Evolutionary conservation across 2,329 filamentous ascomycete genomes (phyloP), one percentile per base, ranked within the genome.

Genomic region (Trichophyton schoenleinii): DNA sequence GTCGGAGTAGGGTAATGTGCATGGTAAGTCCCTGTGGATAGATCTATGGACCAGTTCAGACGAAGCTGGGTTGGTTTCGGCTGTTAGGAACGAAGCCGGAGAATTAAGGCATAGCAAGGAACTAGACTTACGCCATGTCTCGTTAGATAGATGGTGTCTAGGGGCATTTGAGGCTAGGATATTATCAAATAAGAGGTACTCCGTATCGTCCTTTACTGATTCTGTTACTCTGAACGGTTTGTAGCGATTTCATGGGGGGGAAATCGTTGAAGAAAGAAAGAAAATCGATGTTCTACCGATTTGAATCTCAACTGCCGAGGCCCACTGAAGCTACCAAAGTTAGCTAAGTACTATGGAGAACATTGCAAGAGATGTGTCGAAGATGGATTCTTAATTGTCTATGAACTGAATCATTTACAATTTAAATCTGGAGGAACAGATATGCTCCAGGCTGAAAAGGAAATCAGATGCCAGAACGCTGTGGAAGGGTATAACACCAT

Each of bases 11-110:
- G 84, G 66, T 94, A 84, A 62, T 79, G 80, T 25, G 87, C 79
- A 60, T 81, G 82, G 78, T 97, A 97, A 67, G 80, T 81, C 60
- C 94, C 92, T 42, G 89, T 92, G 64, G 81, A 77, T 53, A 85
- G 84, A 74, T 97, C 86, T 63, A 97, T 89, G 49, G 84, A 83
- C 90, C 91, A 97, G 72, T 88, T 91, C 66, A 88, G 87, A 64
- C 94, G 90, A 75, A 95, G 96, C 91, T 95, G 73, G 18, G 58
- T 18, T 9, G 34, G 58, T 63, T 61, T 63, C 61, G 41, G 20
- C 7, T 18, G 52, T 22, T 34, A 42, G 44, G 20, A 53, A 62
- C 55, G 41, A 31, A 57, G 61, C 11, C 53, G 41, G 11, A 22
- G 52, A 9, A 31, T 61, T 34, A 28, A 28, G 3, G 9, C 6